Percentiles rank a stretch among this genome's conserved stretches.
Conservation (phyloP, 2,329 filamentous ascomycete genomes). For the Cryphonectria carpinicola region DNA sequence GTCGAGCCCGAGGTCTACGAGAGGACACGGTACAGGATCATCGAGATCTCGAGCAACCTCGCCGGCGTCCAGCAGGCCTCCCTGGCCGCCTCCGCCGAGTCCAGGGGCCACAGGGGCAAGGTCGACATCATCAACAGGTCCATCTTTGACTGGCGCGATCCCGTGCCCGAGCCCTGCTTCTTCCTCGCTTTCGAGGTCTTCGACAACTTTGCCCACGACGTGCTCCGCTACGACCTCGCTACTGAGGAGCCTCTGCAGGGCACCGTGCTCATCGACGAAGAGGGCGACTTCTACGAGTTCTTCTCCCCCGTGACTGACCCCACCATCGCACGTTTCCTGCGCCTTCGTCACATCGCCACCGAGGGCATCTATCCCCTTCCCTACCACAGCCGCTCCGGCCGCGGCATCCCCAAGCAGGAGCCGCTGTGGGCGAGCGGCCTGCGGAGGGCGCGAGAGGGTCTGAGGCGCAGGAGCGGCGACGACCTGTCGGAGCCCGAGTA, state of each 20-base stretch:
- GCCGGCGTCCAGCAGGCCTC: constrained; percentile 77
- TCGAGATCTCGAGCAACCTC: constrained; percentile 87
- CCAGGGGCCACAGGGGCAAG: constrained; percentile 77
- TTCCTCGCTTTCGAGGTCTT: constrained; percentile 98
- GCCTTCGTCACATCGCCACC: constrained; percentile 79
- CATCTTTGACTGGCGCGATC: constrained; percentile 90
- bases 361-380: constrained; percentile 66
- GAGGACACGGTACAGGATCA: constrained; percentile 90
- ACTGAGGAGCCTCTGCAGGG: constrained; percentile 87
- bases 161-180: constrained; percentile 92
- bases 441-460: constrained; percentile 11
- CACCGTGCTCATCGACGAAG: constrained; percentile 79
- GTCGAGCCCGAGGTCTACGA: constrained; percentile 90
- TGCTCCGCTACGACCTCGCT: constrained; percentile 82
- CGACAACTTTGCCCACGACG: constrained; percentile 97
- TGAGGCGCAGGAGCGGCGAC: constrained; percentile 52
- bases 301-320: constrained; percentile 77
- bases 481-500: constrained; percentile 88
- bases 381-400: constrained; percentile 45
- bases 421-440: constrained; percentile 15
- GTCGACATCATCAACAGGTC: constrained; percentile 95
- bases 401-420: constrained; percentile 24
- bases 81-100: constrained; percentile 66
- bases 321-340: constrained; percentile 78
- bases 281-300: constrained; percentile 94